A percentile compares a stretch with the other conserved stretches of the same genome.
These are phyloP conservation scores for Salix dunnii DNA, from an alignment of 345 rosid species.

Conservation along the genomic window DNA sequence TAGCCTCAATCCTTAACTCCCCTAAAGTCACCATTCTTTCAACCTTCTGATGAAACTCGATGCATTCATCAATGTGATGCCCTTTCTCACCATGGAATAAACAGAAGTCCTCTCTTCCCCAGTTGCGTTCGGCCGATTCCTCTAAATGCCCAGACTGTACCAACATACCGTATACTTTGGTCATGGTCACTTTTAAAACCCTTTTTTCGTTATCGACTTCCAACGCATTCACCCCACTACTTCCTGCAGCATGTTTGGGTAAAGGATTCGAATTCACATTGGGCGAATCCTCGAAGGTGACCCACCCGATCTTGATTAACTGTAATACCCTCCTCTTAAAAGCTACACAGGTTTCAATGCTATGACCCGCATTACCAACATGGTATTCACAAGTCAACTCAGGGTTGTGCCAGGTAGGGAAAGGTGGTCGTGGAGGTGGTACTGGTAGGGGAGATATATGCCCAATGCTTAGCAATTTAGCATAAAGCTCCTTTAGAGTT, in stretches of 20 bases:
- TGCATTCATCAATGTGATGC: not conserved
- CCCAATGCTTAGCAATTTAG: no score
- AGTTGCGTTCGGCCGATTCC: accelerated
- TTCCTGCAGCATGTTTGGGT: not conserved
- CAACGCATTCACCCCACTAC: no score
- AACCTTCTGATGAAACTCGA: not conserved
- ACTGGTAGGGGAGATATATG: not conserved
- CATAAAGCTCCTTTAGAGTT: not conserved
- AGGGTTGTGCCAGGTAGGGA: not conserved
- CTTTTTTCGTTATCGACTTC: accelerated
- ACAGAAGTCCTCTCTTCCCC: accelerated
- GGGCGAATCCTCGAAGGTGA: not conserved
- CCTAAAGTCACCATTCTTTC: accelerated
- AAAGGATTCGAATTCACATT: not conserved
- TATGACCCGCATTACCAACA: not conserved
- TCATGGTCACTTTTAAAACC: not conserved
- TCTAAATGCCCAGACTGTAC: accelerated
- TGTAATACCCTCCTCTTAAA: no score
- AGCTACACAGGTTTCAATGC: accelerated
- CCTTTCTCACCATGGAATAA: not conserved
- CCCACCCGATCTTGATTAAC: no score
- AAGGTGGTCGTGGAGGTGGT: not conserved
- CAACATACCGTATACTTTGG: accelerated
- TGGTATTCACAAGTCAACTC: not conserved
- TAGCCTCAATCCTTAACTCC: not conserved